Evolutionary conservation across 257 asterid genomes (phyloP).

Genomic region (Asclepias syriaca): DNA sequence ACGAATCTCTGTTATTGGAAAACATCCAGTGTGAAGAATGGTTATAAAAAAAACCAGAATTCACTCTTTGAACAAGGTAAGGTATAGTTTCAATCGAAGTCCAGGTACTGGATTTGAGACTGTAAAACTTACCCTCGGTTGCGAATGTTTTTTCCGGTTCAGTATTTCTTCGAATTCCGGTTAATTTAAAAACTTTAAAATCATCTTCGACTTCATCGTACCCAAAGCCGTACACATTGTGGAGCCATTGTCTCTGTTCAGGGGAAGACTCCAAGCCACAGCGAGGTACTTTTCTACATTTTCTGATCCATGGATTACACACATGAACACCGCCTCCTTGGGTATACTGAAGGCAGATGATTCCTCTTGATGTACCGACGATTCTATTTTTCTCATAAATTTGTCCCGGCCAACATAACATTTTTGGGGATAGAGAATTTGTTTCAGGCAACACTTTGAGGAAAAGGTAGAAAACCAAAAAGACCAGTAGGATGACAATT

Average conservation of each 20-base stretch:
- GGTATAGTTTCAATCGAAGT: background rate
- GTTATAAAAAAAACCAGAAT: background rate
- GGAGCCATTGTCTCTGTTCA: background rate
- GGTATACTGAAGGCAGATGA: background rate
- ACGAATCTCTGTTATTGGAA: background rate
- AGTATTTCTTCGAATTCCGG: background rate
- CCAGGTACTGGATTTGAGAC: background rate
- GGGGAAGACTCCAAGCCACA: too few species aligned
- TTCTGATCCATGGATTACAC: background rate
- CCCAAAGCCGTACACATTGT: background rate
- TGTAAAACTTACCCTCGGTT: background rate
- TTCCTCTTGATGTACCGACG: background rate
- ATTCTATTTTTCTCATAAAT: background rate
- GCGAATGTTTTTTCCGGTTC: background rate
- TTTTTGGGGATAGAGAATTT: too few species aligned
- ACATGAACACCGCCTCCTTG: background rate
- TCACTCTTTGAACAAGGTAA: background rate
- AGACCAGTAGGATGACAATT: rapidly evolving
- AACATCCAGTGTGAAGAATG: background rate
- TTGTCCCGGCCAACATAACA: background rate
- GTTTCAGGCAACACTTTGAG: too few species aligned
- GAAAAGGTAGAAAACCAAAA: too few species aligned
- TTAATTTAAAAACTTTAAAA: background rate
- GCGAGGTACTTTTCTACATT: background rate
- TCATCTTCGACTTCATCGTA: background rate